Evolutionary conservation across 148 eudicot species (phyloP), one percentile per base, ranked within the genome.

Genomic region (Amaranthus hypochondriacus): DNA sequence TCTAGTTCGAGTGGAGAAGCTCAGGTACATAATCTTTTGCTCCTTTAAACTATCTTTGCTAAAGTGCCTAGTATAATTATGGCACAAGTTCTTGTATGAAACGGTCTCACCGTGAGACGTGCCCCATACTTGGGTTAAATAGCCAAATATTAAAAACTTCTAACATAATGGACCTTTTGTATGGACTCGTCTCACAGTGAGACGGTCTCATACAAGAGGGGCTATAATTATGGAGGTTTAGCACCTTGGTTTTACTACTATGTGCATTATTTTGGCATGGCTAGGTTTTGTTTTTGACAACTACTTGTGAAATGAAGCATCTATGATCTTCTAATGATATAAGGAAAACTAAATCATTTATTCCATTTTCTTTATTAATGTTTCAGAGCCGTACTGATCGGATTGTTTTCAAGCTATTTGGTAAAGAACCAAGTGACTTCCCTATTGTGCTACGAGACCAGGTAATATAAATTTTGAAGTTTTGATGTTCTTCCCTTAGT

Each of bases 1-100:
- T 90, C 98, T 79, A 89, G 92, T 78, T 93, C 92, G 64, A 90
- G 89, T 65, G 94, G 94, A 67, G 98, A 90, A 72, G 86, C 84
- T 77, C 96, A 87, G 96, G 98, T 92, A 81, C 48, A 21, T 18
- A 14, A n/a, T 28, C 5, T 21, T 73, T 47, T 7, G 4, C 11
- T 44, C 48, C 10, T 48, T 48, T 0, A 51, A 1, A 28, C 5
- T 54, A 44, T 68, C 18, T 60, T n/a, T 60, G 8, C n/a, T 54
- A 21, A 14, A 8, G 42, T 72, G 58, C 44, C 21, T 49, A 28
- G 39, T 28, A 28, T 28, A 28, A 28, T 28, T 28, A 28, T 28
- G 39, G 39, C 39, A 28, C 39, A 28, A 28, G 39, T 28, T 28
- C 39, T 28, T 28, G 39, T 28, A 28, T 28, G 39, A 28, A 28